Base-by-base conservation (phyloP, 768 basidiomycete genomes). In the Sistotremastrum niveocremeum region DNA sequence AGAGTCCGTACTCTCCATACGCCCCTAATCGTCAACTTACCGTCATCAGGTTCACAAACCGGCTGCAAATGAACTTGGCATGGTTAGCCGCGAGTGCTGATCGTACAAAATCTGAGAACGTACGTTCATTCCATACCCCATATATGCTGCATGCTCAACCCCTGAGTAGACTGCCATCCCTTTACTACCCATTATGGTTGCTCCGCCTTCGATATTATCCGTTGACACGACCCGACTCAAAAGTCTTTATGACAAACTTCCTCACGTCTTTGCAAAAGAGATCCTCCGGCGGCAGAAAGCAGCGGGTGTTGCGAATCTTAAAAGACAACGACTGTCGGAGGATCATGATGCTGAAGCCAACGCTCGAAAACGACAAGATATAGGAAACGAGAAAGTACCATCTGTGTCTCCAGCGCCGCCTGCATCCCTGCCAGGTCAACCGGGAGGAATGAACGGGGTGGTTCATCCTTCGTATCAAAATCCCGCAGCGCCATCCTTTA, bases 41-140 rank as follows among this genome's bases (percentile, higher is more conserved):
- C 8, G 28, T 36, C 28, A 41, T 31, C 52, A 85, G 84, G 56
- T 85, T 75, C 61, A 60, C 72, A 3, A 45, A 47, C 8, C 74
- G 83, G 41, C 61, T 87, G 37, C 80, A 85, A 54, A 71, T 76
- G 32, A 87, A 86, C 58, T 66, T 87, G 9, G 65, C 72, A 2
- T 85, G 78, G 77, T 60, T 85, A 51, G 80, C 81, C 40, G 71
- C 75, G 12, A 74, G 72, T n/a, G 78, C 75, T 37, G 82, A 85
- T 52, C 69, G 20, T 20, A 20, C 68, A 11, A 67, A 60, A 39
- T 69, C 67, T 42, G 67, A 65, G 55, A 65, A 62, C 36, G 77
- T 77, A 63, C 42, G 72, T 61, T 46, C 46, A 39, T 49, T 29
- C 41, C 44, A 42, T 30, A 32, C 30, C 41, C 38, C 42, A 3